Conservation (phyloP, 106 monocot species). For the Vanilla planifolia region DNA sequence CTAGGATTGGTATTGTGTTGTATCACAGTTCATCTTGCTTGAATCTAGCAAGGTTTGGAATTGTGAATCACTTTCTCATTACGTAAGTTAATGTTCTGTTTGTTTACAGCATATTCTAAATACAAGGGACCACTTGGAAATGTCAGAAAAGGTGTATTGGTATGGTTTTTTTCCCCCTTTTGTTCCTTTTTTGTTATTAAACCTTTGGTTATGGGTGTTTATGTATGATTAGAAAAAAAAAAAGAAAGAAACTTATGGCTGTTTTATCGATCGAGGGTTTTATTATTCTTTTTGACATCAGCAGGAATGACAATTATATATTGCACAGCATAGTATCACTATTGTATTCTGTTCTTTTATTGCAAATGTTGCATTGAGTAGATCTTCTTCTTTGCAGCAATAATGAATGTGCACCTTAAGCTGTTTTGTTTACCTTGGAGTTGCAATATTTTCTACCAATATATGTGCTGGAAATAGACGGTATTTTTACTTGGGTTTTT, state of each 20-base stretch:
- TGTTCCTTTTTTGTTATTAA: not conserved
- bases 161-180: conserved; percentile 30
- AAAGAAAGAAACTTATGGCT: not conserved
- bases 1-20: not conserved
- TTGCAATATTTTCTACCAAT: too few species aligned
- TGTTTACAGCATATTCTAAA: conserved; percentile 69
- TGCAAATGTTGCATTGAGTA: too few species aligned
- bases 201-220: not conserved
- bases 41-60: not conserved
- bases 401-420: too few species aligned
- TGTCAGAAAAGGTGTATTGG: conserved; percentile 97
- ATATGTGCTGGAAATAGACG: too few species aligned
- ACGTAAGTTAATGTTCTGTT: not conserved
- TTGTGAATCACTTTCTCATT: conserved; percentile 1
- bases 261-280: too few species aligned
- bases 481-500: too few species aligned
- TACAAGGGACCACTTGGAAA: conserved; percentile 81
- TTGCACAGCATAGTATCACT: too few species aligned
- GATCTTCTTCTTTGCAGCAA: too few species aligned
- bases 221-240: not conserved
- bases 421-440: too few species aligned
- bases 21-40: not conserved
- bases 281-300: too few species aligned
- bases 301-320: too few species aligned
- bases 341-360: too few species aligned